Base-by-base conservation (phyloP, 768 basidiomycete genomes). In the Boletales sp. region DNA sequence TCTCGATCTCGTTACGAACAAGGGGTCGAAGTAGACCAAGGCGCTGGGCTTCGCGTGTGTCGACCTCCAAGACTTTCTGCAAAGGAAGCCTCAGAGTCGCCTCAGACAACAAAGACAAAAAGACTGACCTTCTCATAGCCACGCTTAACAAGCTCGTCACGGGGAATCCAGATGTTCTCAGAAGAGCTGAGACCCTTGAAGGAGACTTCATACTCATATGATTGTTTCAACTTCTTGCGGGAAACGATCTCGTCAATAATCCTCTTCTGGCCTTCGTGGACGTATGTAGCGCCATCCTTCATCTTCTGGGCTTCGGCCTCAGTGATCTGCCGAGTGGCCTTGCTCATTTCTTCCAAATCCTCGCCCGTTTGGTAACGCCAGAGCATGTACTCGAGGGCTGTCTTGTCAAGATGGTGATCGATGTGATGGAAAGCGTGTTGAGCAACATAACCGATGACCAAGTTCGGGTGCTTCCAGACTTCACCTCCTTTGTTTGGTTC, bases 301-400 rank as follows among this genome's bases (percentile, higher is more conserved):
- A 97, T 97, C 84, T 93, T 95, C 77, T 90, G 71, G 54, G 75
- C 72, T 72, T 97, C 94, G 69, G 89, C 93, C 48, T 87, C 91
- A 54, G 81, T 76, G 70, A 97, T 90, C 72, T 86, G 78, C 58
- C 92, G 88, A 70, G 72, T 84, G 50, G 90, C 93, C 82, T 97
- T 97, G 74, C 74, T 74, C 83, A 97, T 81, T 77, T 97, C 94
- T 75, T 97, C 94, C 69, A 97, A 73, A 79, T 97, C 94, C 72
- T 97, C 94, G 71, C 94, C 94, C 51, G 94, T 97, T 82, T 97
- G 94, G 84, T 97, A 97, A 75, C 94, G 94, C 94, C 94, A 97
- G 58, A 97, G 77, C 91, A 97, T 93, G 81, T 97, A 97, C 76
- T 97, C 94, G 62, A 97, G 86, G 43, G 94, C 91, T 13, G 94